phyloP scores from a whole-genome alignment of 257 asterid genomes.

The Solanum chilense region DNA sequence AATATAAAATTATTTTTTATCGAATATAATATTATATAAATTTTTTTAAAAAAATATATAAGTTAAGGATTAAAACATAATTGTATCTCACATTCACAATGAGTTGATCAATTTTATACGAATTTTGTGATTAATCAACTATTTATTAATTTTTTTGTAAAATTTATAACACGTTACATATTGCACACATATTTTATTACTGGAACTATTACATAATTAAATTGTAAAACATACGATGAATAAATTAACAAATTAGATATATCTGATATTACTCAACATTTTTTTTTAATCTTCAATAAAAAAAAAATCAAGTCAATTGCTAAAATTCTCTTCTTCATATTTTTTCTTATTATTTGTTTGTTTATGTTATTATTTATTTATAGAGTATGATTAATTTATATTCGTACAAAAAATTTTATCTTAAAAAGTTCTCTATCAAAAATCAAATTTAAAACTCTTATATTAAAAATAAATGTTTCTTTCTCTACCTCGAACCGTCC shows the following conservation, averaged over 20 bases:
- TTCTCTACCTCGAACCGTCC: background rate
- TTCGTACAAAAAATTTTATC: fast-evolving
- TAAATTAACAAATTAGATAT: background rate
- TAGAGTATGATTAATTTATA: background rate
- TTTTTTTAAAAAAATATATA: no score
- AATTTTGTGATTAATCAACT: no score
- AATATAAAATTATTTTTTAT: background rate
- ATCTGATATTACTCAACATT: background rate
- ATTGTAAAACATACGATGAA: background rate
- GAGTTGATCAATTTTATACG: background rate
- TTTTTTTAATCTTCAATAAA: background rate
- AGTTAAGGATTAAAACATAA: no score
- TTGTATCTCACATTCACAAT: background rate
- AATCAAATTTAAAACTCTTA: background rate
- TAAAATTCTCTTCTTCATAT: no score
- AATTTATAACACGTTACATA: background rate
- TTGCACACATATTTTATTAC: background rate
- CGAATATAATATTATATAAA: no score
- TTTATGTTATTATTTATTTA: background rate
- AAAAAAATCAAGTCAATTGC: background rate
- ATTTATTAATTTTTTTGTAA: fast-evolving
- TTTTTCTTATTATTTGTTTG: background rate
- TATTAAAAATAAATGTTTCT: background rate
- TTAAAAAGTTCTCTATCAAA: background rate
- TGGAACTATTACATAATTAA: background rate